These are phyloP conservation scores for Microsporum audouinii DNA, from an alignment of 2,329 filamentous ascomycete genomes.

Conservation along the genomic window DNA sequence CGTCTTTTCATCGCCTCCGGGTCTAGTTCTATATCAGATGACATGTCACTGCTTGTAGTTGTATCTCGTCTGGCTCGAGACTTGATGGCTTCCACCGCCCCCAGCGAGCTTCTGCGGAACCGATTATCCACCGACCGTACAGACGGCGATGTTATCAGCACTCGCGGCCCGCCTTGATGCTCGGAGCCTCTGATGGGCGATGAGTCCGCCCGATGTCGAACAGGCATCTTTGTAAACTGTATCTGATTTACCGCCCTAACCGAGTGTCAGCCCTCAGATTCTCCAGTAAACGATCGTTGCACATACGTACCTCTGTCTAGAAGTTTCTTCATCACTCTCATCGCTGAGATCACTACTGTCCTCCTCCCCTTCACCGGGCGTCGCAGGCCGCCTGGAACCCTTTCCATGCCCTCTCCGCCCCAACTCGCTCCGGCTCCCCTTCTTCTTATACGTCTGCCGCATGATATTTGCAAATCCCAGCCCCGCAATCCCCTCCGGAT, in stretches of 20 bases:
- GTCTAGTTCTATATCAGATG: conserved; percentile 52
- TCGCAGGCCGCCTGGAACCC: conserved; percentile 19
- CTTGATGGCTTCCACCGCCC: conserved; percentile 43
- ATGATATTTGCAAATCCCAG: not conserved
- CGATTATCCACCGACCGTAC: conserved; percentile 37
- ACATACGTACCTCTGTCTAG: conserved; percentile 25
- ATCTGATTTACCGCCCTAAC: conserved; percentile 72
- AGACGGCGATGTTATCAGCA: conserved; percentile 47
- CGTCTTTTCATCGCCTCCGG: conserved; percentile 43
- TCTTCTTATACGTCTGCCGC: conserved; percentile 3
- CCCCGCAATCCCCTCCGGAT: not conserved
- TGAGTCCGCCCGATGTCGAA: conserved; percentile 73
- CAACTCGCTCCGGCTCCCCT: conserved; percentile 9
- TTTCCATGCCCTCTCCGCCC: conserved; percentile 16
- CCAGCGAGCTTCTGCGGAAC: conserved; percentile 45
- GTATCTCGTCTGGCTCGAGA: conserved; percentile 49
- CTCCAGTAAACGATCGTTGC: not conserved
- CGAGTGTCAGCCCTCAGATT: not conserved
- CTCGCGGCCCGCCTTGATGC: conserved; percentile 35
- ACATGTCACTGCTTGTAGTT: conserved; percentile 55
- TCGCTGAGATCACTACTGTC: conserved; percentile 57
- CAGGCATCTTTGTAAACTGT: conserved; percentile 91
- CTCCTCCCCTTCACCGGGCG: conserved; percentile 44
- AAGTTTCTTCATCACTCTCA: conserved; percentile 53
- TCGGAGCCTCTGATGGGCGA: conserved; percentile 59